Evolutionary conservation across 192 early-diverging fungal species (phyloP).

Genomic region (Coemansia sp.): DNA sequence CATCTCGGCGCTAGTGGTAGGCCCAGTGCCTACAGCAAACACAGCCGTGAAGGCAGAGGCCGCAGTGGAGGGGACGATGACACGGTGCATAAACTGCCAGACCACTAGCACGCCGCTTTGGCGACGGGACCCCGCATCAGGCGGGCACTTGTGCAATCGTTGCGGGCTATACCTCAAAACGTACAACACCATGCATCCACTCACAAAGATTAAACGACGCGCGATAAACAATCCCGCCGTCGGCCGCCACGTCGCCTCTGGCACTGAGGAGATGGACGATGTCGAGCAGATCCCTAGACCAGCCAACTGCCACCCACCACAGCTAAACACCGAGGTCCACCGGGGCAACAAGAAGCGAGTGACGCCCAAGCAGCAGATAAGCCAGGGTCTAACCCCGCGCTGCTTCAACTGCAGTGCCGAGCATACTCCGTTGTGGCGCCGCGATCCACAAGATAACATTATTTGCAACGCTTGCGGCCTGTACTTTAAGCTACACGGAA

Average conservation of each 20-base stretch:
- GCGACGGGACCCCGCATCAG: conserved; percentile 64
- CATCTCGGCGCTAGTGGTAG: conserved; percentile 30
- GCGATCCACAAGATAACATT: conserved; percentile 83
- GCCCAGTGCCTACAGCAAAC: background rate
- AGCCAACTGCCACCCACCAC: conserved; percentile 41
- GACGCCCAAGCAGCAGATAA: conserved; percentile 55
- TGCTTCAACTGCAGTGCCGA: conserved; percentile 85
- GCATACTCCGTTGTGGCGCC: conserved; percentile 93
- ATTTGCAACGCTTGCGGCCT: conserved; percentile 98
- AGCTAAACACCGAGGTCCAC: conserved; percentile 3
- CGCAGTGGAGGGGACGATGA: background rate
- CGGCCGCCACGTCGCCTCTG: conserved; percentile 44
- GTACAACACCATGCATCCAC: conserved; percentile 54
- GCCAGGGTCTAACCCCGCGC: conserved; percentile 44
- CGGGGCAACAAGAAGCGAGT: conserved; percentile 25
- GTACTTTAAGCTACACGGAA: conserved; percentile 92
- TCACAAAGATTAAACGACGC: conserved; percentile 41
- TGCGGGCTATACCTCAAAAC: conserved; percentile 62
- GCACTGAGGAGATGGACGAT: conserved; percentile 58
- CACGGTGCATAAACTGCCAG: conserved; percentile 69
- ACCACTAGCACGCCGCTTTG: conserved; percentile 79
- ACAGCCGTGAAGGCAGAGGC: background rate
- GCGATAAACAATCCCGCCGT: conserved; percentile 19
- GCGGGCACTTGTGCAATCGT: conserved; percentile 77
- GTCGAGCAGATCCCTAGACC: conserved; percentile 61